phyloP scores from a whole-genome alignment of 768 basidiomycete species.

The Phanerochaete sordida region DNA sequence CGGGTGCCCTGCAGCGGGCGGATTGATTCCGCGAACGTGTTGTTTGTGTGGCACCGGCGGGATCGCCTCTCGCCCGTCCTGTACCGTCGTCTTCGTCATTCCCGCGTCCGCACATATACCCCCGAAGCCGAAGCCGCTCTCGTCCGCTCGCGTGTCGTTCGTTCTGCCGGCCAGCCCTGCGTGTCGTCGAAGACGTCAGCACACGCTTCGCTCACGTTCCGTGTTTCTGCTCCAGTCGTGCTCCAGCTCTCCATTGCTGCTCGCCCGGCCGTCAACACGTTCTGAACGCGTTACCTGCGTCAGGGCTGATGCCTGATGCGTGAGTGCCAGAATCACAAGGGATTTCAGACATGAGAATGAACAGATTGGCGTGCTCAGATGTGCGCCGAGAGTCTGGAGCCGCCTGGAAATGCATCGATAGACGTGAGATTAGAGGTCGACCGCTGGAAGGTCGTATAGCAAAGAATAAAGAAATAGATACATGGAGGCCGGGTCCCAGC shows the following conservation, averaged over 20 bases:
- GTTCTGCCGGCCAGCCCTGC: background rate
- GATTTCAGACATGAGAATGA: background rate
- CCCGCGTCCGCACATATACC: background rate
- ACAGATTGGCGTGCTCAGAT: slow-evolving; percentile 3
- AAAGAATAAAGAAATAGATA: background rate
- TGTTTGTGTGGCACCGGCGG: background rate
- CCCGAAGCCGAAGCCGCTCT: background rate
- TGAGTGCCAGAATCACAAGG: background rate
- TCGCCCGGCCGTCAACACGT: background rate
- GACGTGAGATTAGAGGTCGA: background rate
- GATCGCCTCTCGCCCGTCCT: background rate
- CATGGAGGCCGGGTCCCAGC: background rate
- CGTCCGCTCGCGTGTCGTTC: background rate
- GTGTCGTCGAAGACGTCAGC: background rate
- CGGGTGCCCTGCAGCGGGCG: slow-evolving; percentile 7
- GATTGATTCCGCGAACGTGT: slow-evolving; percentile 17
- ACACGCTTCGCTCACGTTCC: slow-evolving; percentile 2
- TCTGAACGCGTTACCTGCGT: background rate
- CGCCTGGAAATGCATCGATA: background rate
- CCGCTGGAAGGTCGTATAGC: background rate
- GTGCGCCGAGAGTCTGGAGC: slow-evolving; percentile 2
- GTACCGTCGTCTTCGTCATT: background rate
- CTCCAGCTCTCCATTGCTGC: background rate
- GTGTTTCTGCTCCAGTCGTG: background rate
- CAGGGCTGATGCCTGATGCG: slow-evolving; percentile 2